Percentiles rank a stretch among this genome's conserved stretches.
Evolutionary conservation across 2,329 filamentous ascomycete species (phyloP).

Genomic region (Lasiodiplodia sp.): DNA sequence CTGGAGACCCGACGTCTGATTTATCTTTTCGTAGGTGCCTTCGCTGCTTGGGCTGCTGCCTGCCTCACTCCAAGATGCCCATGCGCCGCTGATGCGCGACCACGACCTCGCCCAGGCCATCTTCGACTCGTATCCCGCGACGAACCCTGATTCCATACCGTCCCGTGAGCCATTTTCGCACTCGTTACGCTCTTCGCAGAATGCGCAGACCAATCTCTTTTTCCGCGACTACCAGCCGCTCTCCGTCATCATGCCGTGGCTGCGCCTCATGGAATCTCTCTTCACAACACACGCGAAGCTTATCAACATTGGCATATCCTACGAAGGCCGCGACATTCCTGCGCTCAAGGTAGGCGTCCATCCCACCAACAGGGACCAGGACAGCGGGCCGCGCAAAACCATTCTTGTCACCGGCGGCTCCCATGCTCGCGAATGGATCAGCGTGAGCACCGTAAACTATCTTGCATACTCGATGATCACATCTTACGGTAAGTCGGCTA

Average conservation of each 20-base stretch:
- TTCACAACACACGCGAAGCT: constrained; percentile 81
- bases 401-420: constrained; percentile 83
- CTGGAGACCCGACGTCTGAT: constrained; percentile 11
- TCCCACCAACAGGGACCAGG: constrained; percentile 57
- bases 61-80: constrained; percentile 71
- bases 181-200: constrained; percentile 41
- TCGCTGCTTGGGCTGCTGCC: constrained; percentile 82
- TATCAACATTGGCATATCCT: constrained; percentile 81
- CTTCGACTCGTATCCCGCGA: constrained; percentile 74
- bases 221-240: constrained; percentile 93
- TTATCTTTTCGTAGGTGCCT: constrained; percentile 57
- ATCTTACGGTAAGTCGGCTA: constrained; percentile 74
- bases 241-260: constrained; percentile 86
- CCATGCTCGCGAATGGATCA: constrained; percentile 98
- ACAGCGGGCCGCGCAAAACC: constrained; percentile 69
- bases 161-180: constrained; percentile 38
- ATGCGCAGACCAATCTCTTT: constrained; percentile 69
- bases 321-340: constrained; percentile 85
- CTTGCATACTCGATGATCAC: constrained; percentile 88
- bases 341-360: constrained; percentile 77
- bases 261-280: constrained; percentile 87
- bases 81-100: constrained; percentile 80
- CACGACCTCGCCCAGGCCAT: constrained; percentile 73
- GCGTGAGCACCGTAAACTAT: constrained; percentile 88
- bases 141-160: constrained; percentile 41